Base-by-base conservation (phyloP, 805 yeast species). In the Saccharomyces jurei region DNA sequence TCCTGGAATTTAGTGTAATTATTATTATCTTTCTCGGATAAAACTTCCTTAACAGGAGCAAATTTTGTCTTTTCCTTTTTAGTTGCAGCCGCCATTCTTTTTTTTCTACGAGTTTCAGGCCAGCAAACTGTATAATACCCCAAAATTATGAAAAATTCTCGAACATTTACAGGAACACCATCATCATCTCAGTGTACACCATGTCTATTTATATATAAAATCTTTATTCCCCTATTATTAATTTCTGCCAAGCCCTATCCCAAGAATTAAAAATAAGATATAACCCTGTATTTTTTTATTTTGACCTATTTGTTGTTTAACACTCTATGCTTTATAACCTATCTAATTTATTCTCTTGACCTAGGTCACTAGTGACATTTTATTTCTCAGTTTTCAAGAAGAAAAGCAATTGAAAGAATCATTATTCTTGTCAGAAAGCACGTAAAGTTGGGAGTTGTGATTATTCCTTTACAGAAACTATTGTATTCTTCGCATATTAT, bases 61-160 rank as follows among this genome's bases (percentile, higher is more conserved):
- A 56, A 58, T 21, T 51, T 58, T n/a, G 55, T 47, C 49, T 52
- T 56, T 36, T 56, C 61, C 50, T 52, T 57, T 36, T 36, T 36
- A 11, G 17, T 21, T 17, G 44, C 25, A 36, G 17, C 25, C 5
- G 44, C 44, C 44, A 36, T 36, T 36, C 10, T 17, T 36, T 17
- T 6, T 36, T 4, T 11, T 36, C 2, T 36, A n/a, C 21, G 10
- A 17, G 8, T 36, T 17, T 8, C 3, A 29, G 13, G 25, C 17
- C 21, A 36, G 13, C 4, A 17, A 36, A 36, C 13, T 1, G 1
- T 36, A 9, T 17, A 17, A 17, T 6, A 6, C 44, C 17, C 25
- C 9, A 17, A n/a, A 36, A 36, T 6, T 17, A 2, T 17, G 13
- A 3, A 32, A 36, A 36, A 17, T 36, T 36, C 44, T 36, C 44